Percentiles rank a stretch among this genome's conserved stretches.
Evolutionary conservation across 495 filamentous ascomycete genomes (phyloP).

Genomic region (Annulohypoxylon maeteangense): DNA sequence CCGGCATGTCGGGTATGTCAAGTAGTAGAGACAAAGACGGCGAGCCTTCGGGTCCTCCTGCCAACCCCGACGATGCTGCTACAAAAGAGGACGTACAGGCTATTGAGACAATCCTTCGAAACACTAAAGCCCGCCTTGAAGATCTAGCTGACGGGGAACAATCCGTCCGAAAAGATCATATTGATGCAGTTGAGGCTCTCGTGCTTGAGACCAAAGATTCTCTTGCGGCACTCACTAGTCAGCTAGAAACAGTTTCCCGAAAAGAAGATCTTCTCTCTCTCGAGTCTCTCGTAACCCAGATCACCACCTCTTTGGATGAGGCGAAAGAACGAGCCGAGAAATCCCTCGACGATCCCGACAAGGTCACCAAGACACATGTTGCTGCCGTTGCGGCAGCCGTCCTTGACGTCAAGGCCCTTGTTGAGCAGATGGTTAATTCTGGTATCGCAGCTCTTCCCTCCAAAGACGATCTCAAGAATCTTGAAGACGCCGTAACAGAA

Average conservation of each 20-base stretch:
- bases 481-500: constrained; percentile 70
- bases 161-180: constrained; percentile 75
- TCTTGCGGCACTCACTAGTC: constrained; percentile 66
- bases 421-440: constrained; percentile 75
- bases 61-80: constrained; percentile 55
- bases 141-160: constrained; percentile 74
- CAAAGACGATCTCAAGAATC: constrained; percentile 64
- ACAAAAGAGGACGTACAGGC: constrained; percentile 82
- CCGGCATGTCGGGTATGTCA: constrained; percentile 41
- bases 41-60: constrained; percentile 31
- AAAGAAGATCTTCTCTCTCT: constrained; percentile 82
- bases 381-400: constrained; percentile 81
- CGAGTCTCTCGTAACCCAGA: constrained; percentile 78
- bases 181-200: constrained; percentile 76
- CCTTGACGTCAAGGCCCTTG: constrained; percentile 78
- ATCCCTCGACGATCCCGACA: constrained; percentile 70
- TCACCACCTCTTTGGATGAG: constrained; percentile 78
- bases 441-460: constrained; percentile 74
- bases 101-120: constrained; percentile 87
- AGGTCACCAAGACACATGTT: constrained; percentile 79
- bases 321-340: constrained; percentile 74
- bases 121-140: constrained; percentile 84
- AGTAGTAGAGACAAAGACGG: constrained; percentile 19
- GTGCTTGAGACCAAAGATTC: constrained; percentile 77
- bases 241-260: constrained; percentile 71